Percentiles rank a stretch among this genome's conserved stretches.
These are phyloP conservation scores for Tricholoma saponaceum DNA, from an alignment of 768 basidiomycete species.

Conservation along the genomic window DNA sequence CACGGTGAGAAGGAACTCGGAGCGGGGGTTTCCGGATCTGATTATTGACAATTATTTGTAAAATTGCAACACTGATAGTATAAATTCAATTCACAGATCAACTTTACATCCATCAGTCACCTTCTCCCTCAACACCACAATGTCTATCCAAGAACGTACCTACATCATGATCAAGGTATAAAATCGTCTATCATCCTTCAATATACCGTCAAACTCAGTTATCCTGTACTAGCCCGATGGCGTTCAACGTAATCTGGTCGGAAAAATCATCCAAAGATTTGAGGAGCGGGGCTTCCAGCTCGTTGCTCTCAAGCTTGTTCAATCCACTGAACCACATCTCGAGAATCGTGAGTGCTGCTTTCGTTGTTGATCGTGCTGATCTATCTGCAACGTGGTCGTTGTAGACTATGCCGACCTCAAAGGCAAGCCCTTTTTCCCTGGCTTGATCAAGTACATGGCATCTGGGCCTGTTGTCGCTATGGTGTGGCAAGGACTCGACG, in stretches of 20 bases:
- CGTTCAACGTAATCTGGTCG: slow-evolving; percentile 94
- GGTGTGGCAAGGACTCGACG: slow-evolving; percentile 94
- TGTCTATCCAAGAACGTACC: slow-evolving; percentile 82
- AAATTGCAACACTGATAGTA: slow-evolving; percentile 12
- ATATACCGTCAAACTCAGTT: slow-evolving; percentile 11
- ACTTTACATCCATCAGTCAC: too few relatives aligned
- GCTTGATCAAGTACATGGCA: slow-evolving; percentile 94
- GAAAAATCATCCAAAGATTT: slow-evolving; percentile 93
- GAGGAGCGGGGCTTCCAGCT: slow-evolving; percentile 99
- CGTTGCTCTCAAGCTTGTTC: slow-evolving; percentile 87
- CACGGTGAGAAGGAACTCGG: slow-evolving; percentile 2
- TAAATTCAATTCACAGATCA: too few relatives aligned
- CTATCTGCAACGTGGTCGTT: slow-evolving; percentile 5
- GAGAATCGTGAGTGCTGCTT: slow-evolving; percentile 65
- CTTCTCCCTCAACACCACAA: slow-evolving; percentile 29
- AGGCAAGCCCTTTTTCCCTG: slow-evolving; percentile 94
- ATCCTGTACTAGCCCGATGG: slow-evolving; percentile 77
- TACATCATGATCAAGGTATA: slow-evolving; percentile 99
- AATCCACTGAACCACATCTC: slow-evolving; percentile 78
- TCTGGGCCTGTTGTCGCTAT: slow-evolving; percentile 94
- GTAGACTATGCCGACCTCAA: slow-evolving; percentile 95
- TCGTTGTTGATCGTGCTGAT: slow-evolving; percentile 7
- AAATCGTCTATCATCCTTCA: not conserved
- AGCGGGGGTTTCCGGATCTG: slow-evolving; percentile 35
- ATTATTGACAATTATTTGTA: slow-evolving; percentile 46